phyloP scores from a whole-genome alignment of 83 land plant genomes.

The Diphasiastrum complanatum region DNA sequence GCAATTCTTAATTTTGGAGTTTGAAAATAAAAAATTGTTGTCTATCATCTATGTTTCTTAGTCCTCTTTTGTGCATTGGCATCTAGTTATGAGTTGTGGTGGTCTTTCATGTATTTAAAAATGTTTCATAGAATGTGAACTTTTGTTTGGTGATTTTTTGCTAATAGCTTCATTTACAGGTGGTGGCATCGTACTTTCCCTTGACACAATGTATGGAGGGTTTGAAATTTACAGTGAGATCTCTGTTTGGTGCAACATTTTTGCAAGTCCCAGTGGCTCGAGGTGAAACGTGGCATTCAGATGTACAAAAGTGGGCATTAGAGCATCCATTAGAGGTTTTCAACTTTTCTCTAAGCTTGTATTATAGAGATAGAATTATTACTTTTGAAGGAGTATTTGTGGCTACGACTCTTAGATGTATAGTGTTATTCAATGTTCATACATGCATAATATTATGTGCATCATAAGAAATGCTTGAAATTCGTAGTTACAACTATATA shows the following conservation, averaged over 20 bases:
- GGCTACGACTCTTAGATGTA: background rate
- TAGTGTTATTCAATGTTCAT: too few relatives aligned
- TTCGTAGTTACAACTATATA: too few relatives aligned
- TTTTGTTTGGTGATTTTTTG: too few relatives aligned
- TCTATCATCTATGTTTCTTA: background rate
- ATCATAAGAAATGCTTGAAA: too few relatives aligned
- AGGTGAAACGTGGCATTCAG: conserved; percentile 96
- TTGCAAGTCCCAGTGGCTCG: conserved; percentile 54
- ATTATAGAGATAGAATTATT: background rate
- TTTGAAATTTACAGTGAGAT: conserved; percentile 58
- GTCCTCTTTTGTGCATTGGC: background rate
- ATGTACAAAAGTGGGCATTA: conserved; percentile 71
- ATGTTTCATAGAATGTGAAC: too few relatives aligned
- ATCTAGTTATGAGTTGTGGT: background rate
- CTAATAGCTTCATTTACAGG: conserved; percentile 46
- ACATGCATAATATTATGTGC: too few relatives aligned
- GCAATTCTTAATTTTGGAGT: background rate
- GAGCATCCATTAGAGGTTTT: conserved; percentile 81
- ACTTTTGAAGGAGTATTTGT: background rate
- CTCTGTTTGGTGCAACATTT: conserved; percentile 80
- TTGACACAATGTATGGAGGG: conserved; percentile 79
- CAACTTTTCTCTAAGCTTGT: background rate
- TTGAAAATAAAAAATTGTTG: background rate
- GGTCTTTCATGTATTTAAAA: conserved; percentile 3
- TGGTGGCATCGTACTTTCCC: conserved; percentile 81